Evolutionary conservation across 75 land plant species (phyloP), one percentile per base, ranked within the genome.

Genomic region (Isoetes taiwanensis): DNA sequence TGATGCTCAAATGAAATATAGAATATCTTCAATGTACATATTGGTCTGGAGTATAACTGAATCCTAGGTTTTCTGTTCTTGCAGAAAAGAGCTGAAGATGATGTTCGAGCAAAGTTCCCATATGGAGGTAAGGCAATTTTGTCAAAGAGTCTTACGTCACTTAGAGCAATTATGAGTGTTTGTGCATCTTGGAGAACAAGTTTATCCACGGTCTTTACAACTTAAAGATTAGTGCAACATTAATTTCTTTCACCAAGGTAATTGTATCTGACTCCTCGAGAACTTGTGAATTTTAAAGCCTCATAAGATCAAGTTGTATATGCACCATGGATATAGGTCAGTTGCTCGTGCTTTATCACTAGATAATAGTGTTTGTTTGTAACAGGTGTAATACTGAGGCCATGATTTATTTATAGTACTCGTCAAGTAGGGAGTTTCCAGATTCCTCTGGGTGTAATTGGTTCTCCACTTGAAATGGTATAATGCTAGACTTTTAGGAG

Each of bases 331-430:
- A n/a, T n/a, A n/a, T n/a, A n/a, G n/a, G n/a, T n/a, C n/a, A n/a
- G n/a, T n/a, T n/a, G n/a, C n/a, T n/a, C n/a, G n/a, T n/a, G n/a
- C n/a, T n/a, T n/a, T n/a, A n/a, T n/a, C n/a, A n/a, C n/a, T n/a
- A n/a, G n/a, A n/a, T n/a, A n/a, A n/a, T n/a, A n/a, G n/a, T n/a
- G n/a, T n/a, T n/a, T n/a, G n/a, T n/a, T n/a, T n/a, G n/a, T n/a
- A n/a, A 14, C 65, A 86, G 93, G 98, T n/a, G 78, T 88, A 0
- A 79, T 93, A 35, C 54, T 93, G 14, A 80, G 90, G 62, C 98
- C 98, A n/a, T 85, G 95, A n/a, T 93, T 93, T 57, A 93, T 93
- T 26, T 72, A 93, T 71, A 95, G 98, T 16, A 81, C 78, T 38
- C 89, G 98, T 2, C 79, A 67, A 37, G 96, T 93, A 53, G 98